phyloP scores from a whole-genome alignment of 352 stramenopile species.

The Aphanomyces euteiches region DNA sequence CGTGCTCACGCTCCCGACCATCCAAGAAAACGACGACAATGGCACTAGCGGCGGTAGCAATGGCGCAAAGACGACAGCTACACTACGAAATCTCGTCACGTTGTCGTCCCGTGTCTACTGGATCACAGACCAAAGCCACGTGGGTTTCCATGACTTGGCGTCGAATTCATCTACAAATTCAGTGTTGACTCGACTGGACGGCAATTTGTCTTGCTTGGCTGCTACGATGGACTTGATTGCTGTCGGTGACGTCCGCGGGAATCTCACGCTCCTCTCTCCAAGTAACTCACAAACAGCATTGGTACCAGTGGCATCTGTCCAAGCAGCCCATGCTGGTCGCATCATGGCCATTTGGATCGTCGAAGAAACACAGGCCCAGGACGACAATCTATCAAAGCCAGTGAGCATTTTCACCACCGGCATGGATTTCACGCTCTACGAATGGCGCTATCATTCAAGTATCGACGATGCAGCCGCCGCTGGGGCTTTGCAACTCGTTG shows the following conservation, averaged over 20 bases:
- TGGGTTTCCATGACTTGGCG: neutral
- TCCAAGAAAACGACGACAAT: neutral
- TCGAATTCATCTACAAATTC: neutral
- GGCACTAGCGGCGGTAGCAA: neutral
- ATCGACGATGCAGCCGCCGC: conserved; percentile 5
- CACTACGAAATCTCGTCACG: neutral
- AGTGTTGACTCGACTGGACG: no score
- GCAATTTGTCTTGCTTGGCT: conserved; percentile 3
- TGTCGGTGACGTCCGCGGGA: conserved; percentile 11
- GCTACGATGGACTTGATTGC: conserved; percentile 10
- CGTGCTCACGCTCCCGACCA: neutral
- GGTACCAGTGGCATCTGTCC: neutral
- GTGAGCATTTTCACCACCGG: conserved; percentile 58
- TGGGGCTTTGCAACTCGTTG: conserved; percentile 33
- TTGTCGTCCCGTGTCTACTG: neutral
- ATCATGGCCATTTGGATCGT: conserved; percentile 23
- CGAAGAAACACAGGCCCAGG: neutral
- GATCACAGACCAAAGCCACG: conserved; percentile 20
- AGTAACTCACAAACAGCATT: neutral
- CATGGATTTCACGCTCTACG: conserved; percentile 52
- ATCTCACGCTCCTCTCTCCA: neutral
- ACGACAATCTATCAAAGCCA: conserved; percentile 2
- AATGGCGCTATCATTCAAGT: conserved; percentile 46
- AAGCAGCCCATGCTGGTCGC: conserved; percentile 6
- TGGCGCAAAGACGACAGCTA: neutral